These are phyloP conservation scores for Apodospora peruviana DNA, from an alignment of 495 filamentous ascomycete genomes.

Conservation along the genomic window DNA sequence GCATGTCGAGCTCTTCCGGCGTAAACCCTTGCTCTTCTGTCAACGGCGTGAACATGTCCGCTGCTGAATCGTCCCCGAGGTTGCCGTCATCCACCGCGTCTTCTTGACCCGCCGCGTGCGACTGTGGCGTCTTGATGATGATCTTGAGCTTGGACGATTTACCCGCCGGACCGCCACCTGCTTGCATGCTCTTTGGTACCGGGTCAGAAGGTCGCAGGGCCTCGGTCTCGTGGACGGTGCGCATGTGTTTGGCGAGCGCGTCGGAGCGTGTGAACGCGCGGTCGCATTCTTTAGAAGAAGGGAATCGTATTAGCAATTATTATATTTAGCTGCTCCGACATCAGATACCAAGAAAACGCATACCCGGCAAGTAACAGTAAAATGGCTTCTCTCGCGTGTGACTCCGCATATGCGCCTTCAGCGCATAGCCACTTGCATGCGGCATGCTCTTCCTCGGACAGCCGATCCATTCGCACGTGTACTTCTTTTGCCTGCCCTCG, in stretches of 20 bases:
- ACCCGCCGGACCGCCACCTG: slow-evolving; percentile 38
- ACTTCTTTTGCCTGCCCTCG: slow-evolving; percentile 63
- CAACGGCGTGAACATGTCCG: slow-evolving; percentile 41
- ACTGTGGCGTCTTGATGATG: slow-evolving; percentile 49
- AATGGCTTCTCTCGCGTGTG: slow-evolving; percentile 98
- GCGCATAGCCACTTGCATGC: slow-evolving; percentile 90
- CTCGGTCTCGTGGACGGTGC: slow-evolving; percentile 97
- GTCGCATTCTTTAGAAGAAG: slow-evolving; percentile 92
- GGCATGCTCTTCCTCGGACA: slow-evolving; percentile 80
- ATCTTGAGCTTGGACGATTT: slow-evolving; percentile 65
- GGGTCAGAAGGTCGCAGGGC: slow-evolving; percentile 82
- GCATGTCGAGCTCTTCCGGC: slow-evolving; percentile 62
- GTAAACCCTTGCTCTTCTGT: slow-evolving; percentile 66
- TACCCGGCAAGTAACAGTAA: slow-evolving; percentile 91
- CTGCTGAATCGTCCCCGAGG: slow-evolving; percentile 40
- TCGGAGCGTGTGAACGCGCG: slow-evolving; percentile 95
- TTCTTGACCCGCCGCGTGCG: slow-evolving; percentile 50
- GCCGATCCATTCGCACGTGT: slow-evolving; percentile 91
- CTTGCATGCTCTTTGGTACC: slow-evolving; percentile 69
- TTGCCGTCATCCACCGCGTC: slow-evolving; percentile 48
- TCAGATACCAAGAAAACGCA: too few species aligned
- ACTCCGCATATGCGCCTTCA: slow-evolving; percentile 94
- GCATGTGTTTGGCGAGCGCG: slow-evolving; percentile 96
- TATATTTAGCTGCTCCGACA: too few species aligned
- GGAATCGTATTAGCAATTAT: too few species aligned